Base-by-base conservation (phyloP, 352 stramenopile species). In the Peronospora destructor region DNA sequence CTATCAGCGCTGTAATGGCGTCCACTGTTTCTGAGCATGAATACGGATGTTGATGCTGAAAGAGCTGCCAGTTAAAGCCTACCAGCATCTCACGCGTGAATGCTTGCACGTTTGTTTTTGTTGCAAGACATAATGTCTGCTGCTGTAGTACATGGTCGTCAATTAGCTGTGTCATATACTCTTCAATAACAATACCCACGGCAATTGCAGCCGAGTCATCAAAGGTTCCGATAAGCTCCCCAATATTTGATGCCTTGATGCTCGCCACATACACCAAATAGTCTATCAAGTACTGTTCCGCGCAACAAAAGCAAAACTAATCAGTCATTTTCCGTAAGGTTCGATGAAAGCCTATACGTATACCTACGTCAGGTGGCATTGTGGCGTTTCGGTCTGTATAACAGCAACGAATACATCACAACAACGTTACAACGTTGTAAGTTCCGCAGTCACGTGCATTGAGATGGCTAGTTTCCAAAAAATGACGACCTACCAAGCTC, bases 141-240 rank as follows among this genome's bases (percentile, higher is more conserved):
- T 61, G 54, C 13, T 60, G 30, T 21, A 63, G 14, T 11, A 28
- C 30, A 25, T 62, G 12, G 46, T 83, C 64, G 34, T 74, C 43
- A 0, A 86, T 53, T 8, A 91, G 26, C 43, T 93, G 82, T 35
- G 63, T 41, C 54, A 80, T 69, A 54, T 86, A 91, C 48, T 93
- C 82, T 29, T 93, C 77, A 32, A 85, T 64, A 10, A 91, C 68
- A 39, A 93, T 85, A n/a, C 71, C 71, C 11, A 64, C 47, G 0
- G 78, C 78, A 26, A 88, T 50, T 5, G 83, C 80, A 14, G 83
- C 80, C 6, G 80, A 83, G 41, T 89, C 66, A 29, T 94, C 80
- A 35, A 94, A 70, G n/a, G 66, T 78, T 3, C 83, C 83, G n/a
- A 91, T 59, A 25, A 94, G 68, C 49, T 91, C 83, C 1, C 69